Conservation (phyloP, 495 filamentous ascomycete species). For the Aspergillus affinis region DNA sequence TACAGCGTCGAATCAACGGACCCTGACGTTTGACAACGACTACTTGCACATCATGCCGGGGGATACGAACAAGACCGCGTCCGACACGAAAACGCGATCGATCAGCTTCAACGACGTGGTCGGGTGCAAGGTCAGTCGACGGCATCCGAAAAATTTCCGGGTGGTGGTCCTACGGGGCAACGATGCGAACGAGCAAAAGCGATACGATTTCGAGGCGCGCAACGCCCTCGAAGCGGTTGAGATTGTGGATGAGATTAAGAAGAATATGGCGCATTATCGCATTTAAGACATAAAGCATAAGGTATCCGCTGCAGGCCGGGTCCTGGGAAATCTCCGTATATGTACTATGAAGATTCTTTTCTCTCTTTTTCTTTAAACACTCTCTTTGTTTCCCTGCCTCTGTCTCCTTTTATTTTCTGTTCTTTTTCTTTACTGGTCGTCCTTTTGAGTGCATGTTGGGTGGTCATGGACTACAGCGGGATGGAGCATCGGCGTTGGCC, state of each 20-base stretch:
- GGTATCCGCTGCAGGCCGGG: too few relatives aligned
- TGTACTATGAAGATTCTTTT: too few relatives aligned
- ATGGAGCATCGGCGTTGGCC: background rate
- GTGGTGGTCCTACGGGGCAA: slow-evolving; percentile 79
- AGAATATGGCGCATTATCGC: slow-evolving; percentile 55
- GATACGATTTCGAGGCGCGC: slow-evolving; percentile 94
- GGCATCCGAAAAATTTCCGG: slow-evolving; percentile 90
- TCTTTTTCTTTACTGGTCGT: background rate
- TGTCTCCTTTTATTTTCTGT: slow-evolving; percentile 2
- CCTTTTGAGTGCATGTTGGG: background rate
- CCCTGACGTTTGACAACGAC: slow-evolving; percentile 89
- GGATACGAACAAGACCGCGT: slow-evolving; percentile 53
- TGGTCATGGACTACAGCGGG: background rate
- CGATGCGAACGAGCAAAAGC: slow-evolving; percentile 70
- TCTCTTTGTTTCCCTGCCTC: slow-evolving; percentile 3
- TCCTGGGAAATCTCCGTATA: slow-evolving; percentile 3
- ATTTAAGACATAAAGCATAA: slow-evolving; percentile 26
- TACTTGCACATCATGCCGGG: slow-evolving; percentile 93
- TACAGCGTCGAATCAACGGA: slow-evolving; percentile 76
- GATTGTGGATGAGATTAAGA: slow-evolving; percentile 83
- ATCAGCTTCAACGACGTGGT: slow-evolving; percentile 92
- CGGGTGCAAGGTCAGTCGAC: slow-evolving; percentile 86
- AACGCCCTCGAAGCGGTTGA: slow-evolving; percentile 77
- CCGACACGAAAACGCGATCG: slow-evolving; percentile 75
- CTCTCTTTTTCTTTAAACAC: background rate